phyloP scores from a whole-genome alignment of 2,329 filamentous ascomycete genomes.

The Trichoderma lentiforme region DNA sequence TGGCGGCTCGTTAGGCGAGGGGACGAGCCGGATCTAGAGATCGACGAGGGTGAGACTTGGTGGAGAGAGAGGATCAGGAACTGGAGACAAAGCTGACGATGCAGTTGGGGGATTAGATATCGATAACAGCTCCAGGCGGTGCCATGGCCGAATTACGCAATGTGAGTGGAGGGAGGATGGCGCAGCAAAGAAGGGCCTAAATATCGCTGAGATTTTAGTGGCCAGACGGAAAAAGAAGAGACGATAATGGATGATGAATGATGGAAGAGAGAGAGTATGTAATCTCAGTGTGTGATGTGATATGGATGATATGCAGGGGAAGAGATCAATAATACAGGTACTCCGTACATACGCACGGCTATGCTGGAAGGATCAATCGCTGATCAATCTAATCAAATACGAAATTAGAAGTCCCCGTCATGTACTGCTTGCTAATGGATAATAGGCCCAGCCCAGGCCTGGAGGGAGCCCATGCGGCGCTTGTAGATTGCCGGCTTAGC shows the following conservation, averaged over 20 bases:
- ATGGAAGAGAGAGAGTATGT: not conserved
- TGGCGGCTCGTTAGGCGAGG: slow-evolving; percentile 9
- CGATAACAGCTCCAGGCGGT: not conserved
- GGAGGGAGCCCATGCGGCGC: slow-evolving; percentile 2
- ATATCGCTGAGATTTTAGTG: not conserved
- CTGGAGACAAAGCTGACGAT: not conserved
- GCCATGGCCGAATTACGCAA: slow-evolving; percentile 8
- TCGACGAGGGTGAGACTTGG: slow-evolving; percentile 14
- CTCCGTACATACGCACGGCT: too few species aligned
- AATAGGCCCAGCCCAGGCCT: not conserved
- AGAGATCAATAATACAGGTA: not conserved
- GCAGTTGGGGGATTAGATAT: not conserved
- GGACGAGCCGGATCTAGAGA: slow-evolving; percentile 12
- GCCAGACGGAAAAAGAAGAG: not conserved
- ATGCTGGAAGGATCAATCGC: not conserved
- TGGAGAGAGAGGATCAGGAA: slow-evolving; percentile 5
- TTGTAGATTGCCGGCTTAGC: not conserved
- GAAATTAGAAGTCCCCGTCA: not conserved
- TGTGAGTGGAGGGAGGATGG: not conserved
- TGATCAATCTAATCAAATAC: not conserved
- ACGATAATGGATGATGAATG: not conserved
- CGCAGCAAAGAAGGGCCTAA: not conserved
- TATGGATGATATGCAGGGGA: not conserved
- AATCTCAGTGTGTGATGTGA: not conserved
- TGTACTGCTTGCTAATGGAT: not conserved